Base-by-base conservation (phyloP, 2,329 filamentous ascomycete species). In the Plectosphaerella sp. region DNA sequence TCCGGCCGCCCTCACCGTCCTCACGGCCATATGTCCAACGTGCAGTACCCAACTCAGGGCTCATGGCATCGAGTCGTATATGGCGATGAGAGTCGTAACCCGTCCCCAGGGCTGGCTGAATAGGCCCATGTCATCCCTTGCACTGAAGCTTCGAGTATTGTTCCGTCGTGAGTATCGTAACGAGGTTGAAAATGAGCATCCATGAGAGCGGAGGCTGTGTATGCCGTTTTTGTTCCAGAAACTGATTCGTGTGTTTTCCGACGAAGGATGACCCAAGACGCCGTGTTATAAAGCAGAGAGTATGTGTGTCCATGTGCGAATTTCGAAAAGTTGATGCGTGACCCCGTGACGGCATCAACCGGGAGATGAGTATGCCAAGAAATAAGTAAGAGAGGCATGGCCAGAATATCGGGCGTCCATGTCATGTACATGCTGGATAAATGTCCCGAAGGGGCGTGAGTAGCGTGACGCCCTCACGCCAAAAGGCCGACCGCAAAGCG, bases 211-310 rank as follows among this genome's bases (percentile, higher is more conserved):
- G 47, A 56, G 54, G 45, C 55, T 52, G 51, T 51, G 20, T 14
- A 14, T 28, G 51, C 59, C 57, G 58, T 56, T 53, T 58, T 56
- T 59, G 56, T 56, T 59, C 58, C 59, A 61, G 57, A 61, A 62
- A 58, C 2, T 57, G 59, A 62, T 61, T 58, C 53, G 52, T 49
- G 52, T 56, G 15, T 10, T 46, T 28, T 33, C 28, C 57, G 57
- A 59, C 50, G 56, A 58, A 59, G 57, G 58, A 55, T 50, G 54
- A 57, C 55, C 61, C 60, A 56, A 60, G 59, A 63, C 62, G 61
- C 62, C 61, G 52, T 58, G 52, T 54, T 16, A 41, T 11, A 57
- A 58, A 61, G 51, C 53, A 55, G 54, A 53, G 47, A 25, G 47
- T 45, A 33, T 33, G 25, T 33, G 25, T 57, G 55, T 36, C 53